Evolutionary conservation across 2,329 filamentous ascomycete species (phyloP).

Genomic region (Cercospora canescens): DNA sequence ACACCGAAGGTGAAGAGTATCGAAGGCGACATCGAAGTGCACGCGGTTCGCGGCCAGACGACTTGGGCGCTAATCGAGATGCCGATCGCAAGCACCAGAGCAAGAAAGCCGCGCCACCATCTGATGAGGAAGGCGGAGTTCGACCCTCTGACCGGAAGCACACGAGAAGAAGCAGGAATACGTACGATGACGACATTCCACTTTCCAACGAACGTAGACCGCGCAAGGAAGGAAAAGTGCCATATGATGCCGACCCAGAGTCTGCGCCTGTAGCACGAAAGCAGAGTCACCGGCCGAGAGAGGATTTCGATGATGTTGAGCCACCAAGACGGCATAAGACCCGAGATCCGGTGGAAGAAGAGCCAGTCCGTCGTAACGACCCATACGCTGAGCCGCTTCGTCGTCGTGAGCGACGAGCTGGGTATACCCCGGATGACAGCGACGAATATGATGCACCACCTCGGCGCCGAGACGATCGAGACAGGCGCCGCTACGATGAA

Average conservation of each 20-base stretch:
- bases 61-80: background rate
- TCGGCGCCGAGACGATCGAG: conserved; percentile 18
- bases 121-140: background rate
- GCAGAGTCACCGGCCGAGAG: conserved; percentile 11
- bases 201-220: conserved; percentile 14
- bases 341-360: conserved; percentile 18
- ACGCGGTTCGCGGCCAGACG: background rate
- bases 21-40: conserved; percentile 8
- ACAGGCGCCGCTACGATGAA: conserved; percentile 26
- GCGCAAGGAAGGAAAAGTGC: conserved; percentile 13
- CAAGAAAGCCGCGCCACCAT: conserved; percentile 1
- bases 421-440: conserved; percentile 19
- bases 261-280: conserved; percentile 10
- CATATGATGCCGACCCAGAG: conserved; percentile 17
- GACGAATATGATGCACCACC: conserved; percentile 24
- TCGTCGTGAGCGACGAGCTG: conserved; percentile 12
- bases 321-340: conserved; percentile 16
- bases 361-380: conserved; percentile 20
- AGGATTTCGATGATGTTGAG: conserved; percentile 14
- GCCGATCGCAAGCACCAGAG: background rate
- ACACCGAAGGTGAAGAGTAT: conserved; percentile 4
- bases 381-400: conserved; percentile 22
- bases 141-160: background rate
- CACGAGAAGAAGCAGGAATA: background rate
- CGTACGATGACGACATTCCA: conserved; percentile 2